A percentile compares a stretch with the other conserved stretches of the same genome.
phyloP scores from a whole-genome alignment of 2,329 filamentous ascomycete species.

The Aphanoascus verrucosus region DNA sequence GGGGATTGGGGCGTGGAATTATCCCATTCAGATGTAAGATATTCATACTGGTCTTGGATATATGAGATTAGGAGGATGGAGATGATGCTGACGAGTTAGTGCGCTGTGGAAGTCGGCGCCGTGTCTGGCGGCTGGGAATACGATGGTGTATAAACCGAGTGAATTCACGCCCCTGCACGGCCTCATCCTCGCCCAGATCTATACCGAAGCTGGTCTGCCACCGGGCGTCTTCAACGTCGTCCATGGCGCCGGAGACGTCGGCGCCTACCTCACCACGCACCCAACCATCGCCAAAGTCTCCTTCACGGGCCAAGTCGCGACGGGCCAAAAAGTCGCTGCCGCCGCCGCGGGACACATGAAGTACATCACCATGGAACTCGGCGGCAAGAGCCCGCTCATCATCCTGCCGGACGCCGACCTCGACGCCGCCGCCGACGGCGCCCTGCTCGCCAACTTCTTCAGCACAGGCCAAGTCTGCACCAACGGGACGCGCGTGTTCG shows the following conservation, averaged over 20 bases:
- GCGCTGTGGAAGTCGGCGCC: conserved; percentile 82
- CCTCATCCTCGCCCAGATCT: conserved; percentile 63
- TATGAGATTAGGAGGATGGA: neutral
- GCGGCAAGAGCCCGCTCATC: conserved; percentile 73
- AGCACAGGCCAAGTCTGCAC: conserved; percentile 87
- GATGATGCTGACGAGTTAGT: conserved; percentile 19
- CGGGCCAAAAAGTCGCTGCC: conserved; percentile 69
- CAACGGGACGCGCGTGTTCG: conserved; percentile 79
- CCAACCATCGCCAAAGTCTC: conserved; percentile 69
- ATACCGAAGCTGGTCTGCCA: conserved; percentile 66
- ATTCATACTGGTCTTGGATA: no score
- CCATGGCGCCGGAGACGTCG: conserved; percentile 68
- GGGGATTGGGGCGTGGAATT: conserved; percentile 86
- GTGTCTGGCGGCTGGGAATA: conserved; percentile 75
- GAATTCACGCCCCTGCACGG: conserved; percentile 80
- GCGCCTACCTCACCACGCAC: conserved; percentile 63
- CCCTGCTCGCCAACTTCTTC: conserved; percentile 92
- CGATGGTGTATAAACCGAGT: conserved; percentile 83
- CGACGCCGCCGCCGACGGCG: conserved; percentile 71
- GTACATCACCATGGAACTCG: conserved; percentile 84
- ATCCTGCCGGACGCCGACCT: conserved; percentile 70
- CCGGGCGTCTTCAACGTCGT: conserved; percentile 79
- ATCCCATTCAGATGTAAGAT: conserved; percentile 66
- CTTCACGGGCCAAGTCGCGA: conserved; percentile 79
- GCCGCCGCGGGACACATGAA: conserved; percentile 71